Evolutionary conservation across 2,329 filamentous ascomycete species (phyloP).

Genomic region (Cytospora piceae): DNA sequence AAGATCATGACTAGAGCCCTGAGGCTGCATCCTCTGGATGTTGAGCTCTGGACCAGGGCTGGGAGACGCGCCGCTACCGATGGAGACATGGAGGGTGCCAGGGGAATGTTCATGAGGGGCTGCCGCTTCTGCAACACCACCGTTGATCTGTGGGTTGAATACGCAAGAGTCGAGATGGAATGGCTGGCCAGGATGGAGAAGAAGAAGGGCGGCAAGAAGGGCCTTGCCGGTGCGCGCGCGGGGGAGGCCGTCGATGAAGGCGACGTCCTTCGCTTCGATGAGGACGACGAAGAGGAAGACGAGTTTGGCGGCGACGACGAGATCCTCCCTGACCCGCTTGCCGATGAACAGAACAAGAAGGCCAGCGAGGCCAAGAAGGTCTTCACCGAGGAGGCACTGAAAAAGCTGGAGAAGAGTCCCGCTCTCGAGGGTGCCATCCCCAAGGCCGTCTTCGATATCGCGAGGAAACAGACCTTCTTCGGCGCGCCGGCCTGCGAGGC

Average conservation of each 20-base stretch:
- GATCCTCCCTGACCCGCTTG: conserved; percentile 50
- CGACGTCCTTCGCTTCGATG: conserved; percentile 51
- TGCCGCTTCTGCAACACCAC: conserved; percentile 84
- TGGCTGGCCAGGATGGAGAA: conserved; percentile 83
- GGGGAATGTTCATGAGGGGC: conserved; percentile 85
- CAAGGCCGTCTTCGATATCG: conserved; percentile 85
- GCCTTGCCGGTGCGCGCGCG: conserved; percentile 37
- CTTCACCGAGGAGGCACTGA: conserved; percentile 50
- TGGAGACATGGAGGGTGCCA: conserved; percentile 84
- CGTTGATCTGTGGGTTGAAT: conserved; percentile 81
- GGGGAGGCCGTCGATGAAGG: conserved; percentile 46
- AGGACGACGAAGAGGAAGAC: conserved; percentile 54
- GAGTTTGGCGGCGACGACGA: conserved; percentile 46
- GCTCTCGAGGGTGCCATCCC: conserved; percentile 93
- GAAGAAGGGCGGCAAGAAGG: conserved; percentile 60
- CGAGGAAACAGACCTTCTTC: conserved; percentile 76
- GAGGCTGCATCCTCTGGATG: conserved; percentile 81
- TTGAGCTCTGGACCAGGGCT: conserved; percentile 85
- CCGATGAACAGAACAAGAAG: conserved; percentile 37
- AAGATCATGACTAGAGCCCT: conserved; percentile 69
- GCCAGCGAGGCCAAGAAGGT: conserved; percentile 45
- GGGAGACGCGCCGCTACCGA: conserved; percentile 76
- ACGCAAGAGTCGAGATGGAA: conserved; percentile 88
- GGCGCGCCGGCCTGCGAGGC: conserved; percentile 66
- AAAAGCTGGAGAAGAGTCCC: conserved; percentile 71